Evolutionary conservation across 1,139 yeast species (phyloP).

Genomic region (Nadsonia starkeyi-henricii): DNA sequence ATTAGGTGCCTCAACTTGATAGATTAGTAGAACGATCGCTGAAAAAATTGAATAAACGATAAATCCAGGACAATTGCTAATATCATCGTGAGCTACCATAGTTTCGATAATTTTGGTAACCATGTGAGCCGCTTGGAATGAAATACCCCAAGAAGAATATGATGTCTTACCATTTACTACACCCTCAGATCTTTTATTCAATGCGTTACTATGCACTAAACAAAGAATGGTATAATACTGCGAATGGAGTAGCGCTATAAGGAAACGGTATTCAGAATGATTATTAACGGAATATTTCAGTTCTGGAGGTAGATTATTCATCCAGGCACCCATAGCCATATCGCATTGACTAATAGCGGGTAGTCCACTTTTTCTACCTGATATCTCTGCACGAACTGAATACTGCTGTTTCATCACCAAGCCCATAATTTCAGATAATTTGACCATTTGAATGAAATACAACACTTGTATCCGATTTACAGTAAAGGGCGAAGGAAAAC

Average conservation of each 20-base stretch:
- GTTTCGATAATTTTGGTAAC: conserved; percentile 54
- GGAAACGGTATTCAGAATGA: conserved; percentile 35
- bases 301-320: conserved; percentile 51
- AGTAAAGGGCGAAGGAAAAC: conserved; percentile 31
- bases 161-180: conserved; percentile 24
- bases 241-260: conserved; percentile 50
- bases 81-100: conserved; percentile 37
- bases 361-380: conserved; percentile 33
- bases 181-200: conserved; percentile 33
- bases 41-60: conserved; percentile 42
- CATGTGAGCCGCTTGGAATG: conserved; percentile 77
- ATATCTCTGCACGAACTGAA: conserved; percentile 51
- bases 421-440: conserved; percentile 63
- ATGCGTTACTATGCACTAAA: conserved; percentile 57
- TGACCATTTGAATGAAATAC: conserved; percentile 50
- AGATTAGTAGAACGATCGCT: conserved; percentile 59
- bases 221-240: conserved; percentile 64
- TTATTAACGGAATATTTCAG: conserved; percentile 51
- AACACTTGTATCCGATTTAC: conserved; percentile 36
- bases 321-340: conserved; percentile 70
- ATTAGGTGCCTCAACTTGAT: conserved; percentile 54
- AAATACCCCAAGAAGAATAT: conserved; percentile 73
- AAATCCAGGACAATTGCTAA: conserved; percentile 43
- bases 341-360: conserved; percentile 61
- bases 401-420: conserved; percentile 59